A percentile compares a stretch with the other conserved stretches of the same genome.
Evolutionary conservation across 2,329 filamentous ascomycete genomes (phyloP).

Genomic region (Leptoxyphium fumago): DNA sequence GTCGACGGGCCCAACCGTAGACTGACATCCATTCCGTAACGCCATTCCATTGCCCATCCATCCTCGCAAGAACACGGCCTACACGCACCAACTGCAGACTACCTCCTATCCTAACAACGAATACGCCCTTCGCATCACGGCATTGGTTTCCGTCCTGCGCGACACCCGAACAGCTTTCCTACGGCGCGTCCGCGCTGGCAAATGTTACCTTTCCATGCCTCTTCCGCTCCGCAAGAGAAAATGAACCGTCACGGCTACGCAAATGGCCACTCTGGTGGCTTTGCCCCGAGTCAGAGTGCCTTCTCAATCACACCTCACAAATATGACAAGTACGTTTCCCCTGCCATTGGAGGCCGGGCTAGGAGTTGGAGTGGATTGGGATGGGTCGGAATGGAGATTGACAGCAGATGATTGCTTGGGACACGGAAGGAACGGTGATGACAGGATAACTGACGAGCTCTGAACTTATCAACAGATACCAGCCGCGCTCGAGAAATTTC

Average conservation of each 20-base stretch:
- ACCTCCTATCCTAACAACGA: no score
- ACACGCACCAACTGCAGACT: no score
- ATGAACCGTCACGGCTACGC: constrained; percentile 80
- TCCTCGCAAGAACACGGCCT: no score
- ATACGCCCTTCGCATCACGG: no score
- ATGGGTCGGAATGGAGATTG: background rate
- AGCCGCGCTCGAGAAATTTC: constrained; percentile 57
- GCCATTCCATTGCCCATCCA: no score
- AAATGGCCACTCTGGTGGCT: constrained; percentile 46
- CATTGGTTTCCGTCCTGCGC: no score
- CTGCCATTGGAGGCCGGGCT: constrained; percentile 1
- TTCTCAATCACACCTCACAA: constrained; percentile 84
- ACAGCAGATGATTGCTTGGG: background rate
- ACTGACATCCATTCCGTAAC: no score
- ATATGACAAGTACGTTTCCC: constrained; percentile 35
- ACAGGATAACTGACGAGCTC: no score
- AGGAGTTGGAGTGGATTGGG: background rate
- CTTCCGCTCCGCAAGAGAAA: constrained; percentile 37
- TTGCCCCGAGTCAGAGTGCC: constrained; percentile 48
- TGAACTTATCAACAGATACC: constrained; percentile 45
- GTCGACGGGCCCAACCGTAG: no score
- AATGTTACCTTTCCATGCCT: constrained; percentile 49
- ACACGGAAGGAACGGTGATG: background rate
- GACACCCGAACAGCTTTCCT: no score
- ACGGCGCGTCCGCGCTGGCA: constrained; percentile 1